A percentile compares a stretch with the other conserved stretches of the same genome.
These are phyloP conservation scores for Rhodotorula sp. DNA, from an alignment of 1,284 basidiomycete species.

Conservation along the genomic window DNA sequence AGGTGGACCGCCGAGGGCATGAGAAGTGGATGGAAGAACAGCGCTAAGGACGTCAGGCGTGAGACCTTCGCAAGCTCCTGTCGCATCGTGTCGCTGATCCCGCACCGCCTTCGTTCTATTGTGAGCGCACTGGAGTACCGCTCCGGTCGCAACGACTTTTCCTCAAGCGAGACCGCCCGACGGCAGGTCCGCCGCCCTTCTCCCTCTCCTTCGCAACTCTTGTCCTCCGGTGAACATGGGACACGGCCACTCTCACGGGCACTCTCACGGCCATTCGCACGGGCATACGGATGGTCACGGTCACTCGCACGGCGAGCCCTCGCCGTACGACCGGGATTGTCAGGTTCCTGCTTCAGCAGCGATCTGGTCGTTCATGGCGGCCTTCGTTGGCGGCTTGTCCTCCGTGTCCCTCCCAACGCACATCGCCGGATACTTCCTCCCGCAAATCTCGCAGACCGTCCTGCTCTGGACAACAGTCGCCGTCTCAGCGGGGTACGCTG, in stretches of 20 bases:
- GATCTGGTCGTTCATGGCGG: background rate
- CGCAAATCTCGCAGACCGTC: conserved; percentile 3
- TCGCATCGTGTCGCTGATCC: too few species aligned
- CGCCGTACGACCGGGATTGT: conserved; percentile 12
- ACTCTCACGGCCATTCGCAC: background rate
- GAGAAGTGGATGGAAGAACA: too few species aligned
- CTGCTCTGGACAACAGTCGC: conserved; percentile 10
- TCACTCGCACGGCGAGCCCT: conserved; percentile 10
- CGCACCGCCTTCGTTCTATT: too few species aligned
- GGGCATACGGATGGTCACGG: conserved; percentile 1
- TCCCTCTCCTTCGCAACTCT: too few species aligned
- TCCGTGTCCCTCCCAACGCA: conserved; percentile 21
- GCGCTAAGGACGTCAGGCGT: too few species aligned
- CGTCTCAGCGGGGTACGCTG: conserved; percentile 1
- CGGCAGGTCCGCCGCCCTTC: too few species aligned
- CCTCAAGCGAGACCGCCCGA: too few species aligned
- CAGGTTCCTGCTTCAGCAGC: conserved; percentile 17
- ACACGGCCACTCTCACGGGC: background rate
- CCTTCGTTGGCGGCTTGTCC: conserved; percentile 15
- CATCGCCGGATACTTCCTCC: conserved; percentile 19
- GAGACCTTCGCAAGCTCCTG: too few species aligned
- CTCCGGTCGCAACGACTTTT: too few species aligned
- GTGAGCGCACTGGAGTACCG: too few species aligned
- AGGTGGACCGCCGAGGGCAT: too few species aligned
- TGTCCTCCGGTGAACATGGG: background rate